Evolutionary conservation across 192 early-diverging fungal genomes (phyloP).

Genomic region (Mortierella antarctica): DNA sequence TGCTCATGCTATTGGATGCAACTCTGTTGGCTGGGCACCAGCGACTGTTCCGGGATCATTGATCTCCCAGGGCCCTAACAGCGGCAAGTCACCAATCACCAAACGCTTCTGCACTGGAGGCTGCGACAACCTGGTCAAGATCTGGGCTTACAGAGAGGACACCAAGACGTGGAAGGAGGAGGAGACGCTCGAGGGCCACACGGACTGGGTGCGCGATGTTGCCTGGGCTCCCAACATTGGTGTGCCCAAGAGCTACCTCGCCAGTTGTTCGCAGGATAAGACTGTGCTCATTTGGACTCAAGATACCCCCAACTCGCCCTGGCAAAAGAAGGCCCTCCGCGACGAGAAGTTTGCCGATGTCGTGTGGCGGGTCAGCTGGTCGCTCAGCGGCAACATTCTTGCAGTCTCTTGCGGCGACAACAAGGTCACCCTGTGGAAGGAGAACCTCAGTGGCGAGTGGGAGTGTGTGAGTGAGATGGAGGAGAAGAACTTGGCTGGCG

Average conservation of each 20-base stretch:
- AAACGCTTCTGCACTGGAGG: constrained; percentile 93
- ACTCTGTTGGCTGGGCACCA: constrained; percentile 96
- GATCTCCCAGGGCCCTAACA: constrained; percentile 63
- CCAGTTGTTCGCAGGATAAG: constrained; percentile 97
- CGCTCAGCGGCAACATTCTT: constrained; percentile 91
- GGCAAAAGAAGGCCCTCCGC: constrained; percentile 80
- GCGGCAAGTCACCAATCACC: constrained; percentile 66
- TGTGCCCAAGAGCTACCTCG: constrained; percentile 87
- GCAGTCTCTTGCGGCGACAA: constrained; percentile 98
- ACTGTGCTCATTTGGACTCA: constrained; percentile 97
- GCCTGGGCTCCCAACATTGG: constrained; percentile 97
- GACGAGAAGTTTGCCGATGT: constrained; percentile 92
- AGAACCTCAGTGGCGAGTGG: constrained; percentile 93
- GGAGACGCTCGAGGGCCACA: constrained; percentile 86
- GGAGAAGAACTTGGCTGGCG: constrained; percentile 55
- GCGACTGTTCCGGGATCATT: constrained; percentile 82
- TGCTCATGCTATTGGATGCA: constrained; percentile 93
- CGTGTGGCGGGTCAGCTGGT: constrained; percentile 99
- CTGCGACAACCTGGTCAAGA: constrained; percentile 96
- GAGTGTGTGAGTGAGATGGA: constrained; percentile 84
- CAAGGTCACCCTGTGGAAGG: constrained; percentile 97
- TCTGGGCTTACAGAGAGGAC: constrained; percentile 89
- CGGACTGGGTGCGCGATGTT: constrained; percentile 98
- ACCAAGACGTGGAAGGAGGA: constrained; percentile 85
- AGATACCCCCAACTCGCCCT: constrained; percentile 72